phyloP scores from a whole-genome alignment of 495 filamentous ascomycete species.

The Penicillium pulvis region DNA sequence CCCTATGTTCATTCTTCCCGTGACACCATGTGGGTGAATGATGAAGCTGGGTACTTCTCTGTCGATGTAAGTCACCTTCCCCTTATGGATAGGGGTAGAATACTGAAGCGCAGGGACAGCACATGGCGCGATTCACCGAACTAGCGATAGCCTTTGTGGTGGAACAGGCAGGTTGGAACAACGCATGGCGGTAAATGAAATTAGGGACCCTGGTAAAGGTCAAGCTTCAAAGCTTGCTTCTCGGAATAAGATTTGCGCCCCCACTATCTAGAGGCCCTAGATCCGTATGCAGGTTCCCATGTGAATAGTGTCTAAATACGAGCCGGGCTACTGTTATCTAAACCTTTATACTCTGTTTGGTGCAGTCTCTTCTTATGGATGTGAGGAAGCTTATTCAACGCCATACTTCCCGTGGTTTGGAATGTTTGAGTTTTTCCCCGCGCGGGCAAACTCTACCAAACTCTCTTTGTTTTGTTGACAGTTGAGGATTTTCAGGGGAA shows the following conservation, averaged over 20 bases:
- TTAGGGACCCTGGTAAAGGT: background rate
- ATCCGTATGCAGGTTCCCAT: background rate
- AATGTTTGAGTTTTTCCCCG: background rate
- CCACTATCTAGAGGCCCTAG: background rate
- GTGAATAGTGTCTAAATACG: background rate
- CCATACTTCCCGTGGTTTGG: no score
- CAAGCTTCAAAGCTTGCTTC: background rate
- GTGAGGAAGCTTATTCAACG: background rate
- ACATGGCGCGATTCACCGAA: slow-evolving; percentile 20
- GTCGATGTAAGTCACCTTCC: slow-evolving; percentile 14
- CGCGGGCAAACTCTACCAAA: background rate
- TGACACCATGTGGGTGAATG: slow-evolving; percentile 17
- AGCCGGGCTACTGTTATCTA: background rate
- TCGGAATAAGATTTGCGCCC: background rate
- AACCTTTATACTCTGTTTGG: no score
- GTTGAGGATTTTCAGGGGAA: background rate
- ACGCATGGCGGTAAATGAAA: slow-evolving; percentile 12
- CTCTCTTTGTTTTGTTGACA: background rate
- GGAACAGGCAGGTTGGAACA: slow-evolving; percentile 19
- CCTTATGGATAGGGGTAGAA: background rate
- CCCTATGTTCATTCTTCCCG: slow-evolving; percentile 11
- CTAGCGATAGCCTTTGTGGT: slow-evolving; percentile 16
- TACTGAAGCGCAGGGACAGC: slow-evolving; percentile 1
- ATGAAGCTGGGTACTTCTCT: slow-evolving; percentile 17
- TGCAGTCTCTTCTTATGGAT: background rate